Base-by-base conservation (phyloP, 805 yeast species). In the Myxozyma neglecta region DNA sequence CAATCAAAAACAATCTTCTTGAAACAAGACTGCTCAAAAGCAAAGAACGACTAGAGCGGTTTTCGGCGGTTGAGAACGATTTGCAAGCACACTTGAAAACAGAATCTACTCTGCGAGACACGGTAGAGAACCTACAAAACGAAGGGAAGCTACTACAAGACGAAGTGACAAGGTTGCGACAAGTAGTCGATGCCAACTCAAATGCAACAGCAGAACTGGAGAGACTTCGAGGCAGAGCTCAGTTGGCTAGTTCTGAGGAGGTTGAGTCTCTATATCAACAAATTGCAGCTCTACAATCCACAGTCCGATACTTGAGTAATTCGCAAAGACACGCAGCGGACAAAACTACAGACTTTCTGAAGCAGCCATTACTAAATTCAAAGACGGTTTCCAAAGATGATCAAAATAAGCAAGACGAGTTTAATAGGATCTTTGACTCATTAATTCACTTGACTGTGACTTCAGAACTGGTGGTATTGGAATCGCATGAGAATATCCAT, bases 41-140 rank as follows among this genome's bases (percentile, higher is more conserved):
- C 49, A 48, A 37, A 16, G 59, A 56, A 13, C 58, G 57, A 9
- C 42, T 63, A 20, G 49, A 35, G 9, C 29, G 48, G 47, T 57
- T 71, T 6, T 59, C 61, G 37, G 68, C 64, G 13, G 67, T 69
- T 18, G 70, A 68, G 51, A 60, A 45, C 35, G 56, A 56, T 16
- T 47, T 71, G 9, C 54, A 62, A 1, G 63, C 48, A 47, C 49
- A 48, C 10, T 11, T 36, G 35, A 40, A 57, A 14, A 36, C 35
- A 10, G 64, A 56, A 36, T 24, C 24, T 16, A 8, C 16, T 34
- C 53, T 63, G 44, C 34, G 39, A 16, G 42, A 10, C 4, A 43
- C 42, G 32, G 50, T 63, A 32, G 57, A 47, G 29, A 45, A 24
- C 3, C 36, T 55, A 34, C 24, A 47, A n/a, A 50, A 37, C 13